Evolutionary conservation across 2,329 filamentous ascomycete genomes (phyloP).

Genomic region (Elsinoe ampelina): DNA sequence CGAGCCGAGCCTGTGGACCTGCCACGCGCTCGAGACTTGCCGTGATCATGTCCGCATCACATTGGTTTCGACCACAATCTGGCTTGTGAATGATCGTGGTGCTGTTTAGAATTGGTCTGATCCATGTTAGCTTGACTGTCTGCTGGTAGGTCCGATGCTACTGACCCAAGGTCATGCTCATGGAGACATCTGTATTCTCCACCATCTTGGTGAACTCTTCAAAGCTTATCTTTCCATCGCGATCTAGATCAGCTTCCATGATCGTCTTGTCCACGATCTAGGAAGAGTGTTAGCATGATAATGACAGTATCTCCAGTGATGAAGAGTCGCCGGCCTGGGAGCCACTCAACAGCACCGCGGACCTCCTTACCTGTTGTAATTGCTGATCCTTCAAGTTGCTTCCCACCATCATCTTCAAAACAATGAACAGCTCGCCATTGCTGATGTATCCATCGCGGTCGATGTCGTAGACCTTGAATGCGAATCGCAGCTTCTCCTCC

Average conservation of each 20-base stretch:
- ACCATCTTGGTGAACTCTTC: constrained; percentile 99
- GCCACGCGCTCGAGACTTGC: background rate
- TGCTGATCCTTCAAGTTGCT: constrained; percentile 99
- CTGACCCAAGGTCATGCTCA: constrained; percentile 60
- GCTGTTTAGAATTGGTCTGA: background rate
- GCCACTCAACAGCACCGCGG: too few species aligned
- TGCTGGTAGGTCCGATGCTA: background rate
- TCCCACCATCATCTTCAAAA: constrained; percentile 99
- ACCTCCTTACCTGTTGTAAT: constrained; percentile 58
- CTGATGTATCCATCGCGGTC: constrained; percentile 97
- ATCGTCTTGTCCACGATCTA: constrained; percentile 99
- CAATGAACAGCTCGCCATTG: constrained; percentile 98
- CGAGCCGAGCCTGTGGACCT: background rate
- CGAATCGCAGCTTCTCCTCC: constrained; percentile 94
- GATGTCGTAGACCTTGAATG: constrained; percentile 99
- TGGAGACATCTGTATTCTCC: constrained; percentile 71
- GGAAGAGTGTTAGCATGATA: background rate
- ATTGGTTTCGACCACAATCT: background rate
- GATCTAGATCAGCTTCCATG: constrained; percentile 96
- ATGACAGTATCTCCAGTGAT: too few species aligned
- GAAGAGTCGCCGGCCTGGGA: too few species aligned
- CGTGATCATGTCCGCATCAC: background rate
- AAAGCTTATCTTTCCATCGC: constrained; percentile 96
- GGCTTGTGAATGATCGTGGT: background rate
- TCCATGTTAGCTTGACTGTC: background rate